Evolutionary conservation across 78 protist species (phyloP), one percentile per base, ranked within the genome.

Genomic region (Dictyostelium discoideum): DNA sequence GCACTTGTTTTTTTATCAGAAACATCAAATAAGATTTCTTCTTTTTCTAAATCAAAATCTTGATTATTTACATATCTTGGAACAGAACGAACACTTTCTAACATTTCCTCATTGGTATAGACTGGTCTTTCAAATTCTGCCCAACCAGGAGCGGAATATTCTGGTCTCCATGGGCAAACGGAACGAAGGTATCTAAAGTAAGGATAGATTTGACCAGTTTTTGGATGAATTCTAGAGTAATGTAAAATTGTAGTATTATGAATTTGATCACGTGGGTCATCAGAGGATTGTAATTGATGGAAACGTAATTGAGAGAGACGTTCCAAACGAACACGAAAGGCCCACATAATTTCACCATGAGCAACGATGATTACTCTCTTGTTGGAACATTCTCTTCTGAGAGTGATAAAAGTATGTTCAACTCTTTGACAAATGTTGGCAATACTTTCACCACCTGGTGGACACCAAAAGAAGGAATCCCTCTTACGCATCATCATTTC

Each of bases 291-390:
- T 29, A 96, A 39, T 32, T 96, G 92, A 69, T 90, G 96, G 86
- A 87, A 96, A 42, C 93, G 44, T 76, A 96, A 69, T 84, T 94
- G 97, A 57, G 86, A 40, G 24, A 96, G 48, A 78, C 97, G 82
- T 63, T 96, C 97, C 10, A 96, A 44, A 50, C 97, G 60, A 18
- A 96, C 95, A 42, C 97, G 63, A 29, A 96, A 87, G 13, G 93
- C 89, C 96, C 97, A 94, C 92, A 95, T 94, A 89, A 89, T 89
- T 77, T 96, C 97, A 46, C 97, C 96, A 87, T 96, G 97, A 50
- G 89, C 74, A 5, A 96, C 97, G 22, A 96, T 94, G 18, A 96
- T 42, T 22, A 96, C 97, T n/a, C 95, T 39, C 50, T 95, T 94
- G 32, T 96, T 90, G 13, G 87, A 73, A 40, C 97, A 96, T 72